A percentile compares a stretch with the other conserved stretches of the same genome.
Conservation (phyloP, 2,329 filamentous ascomycete genomes). For the Setomelanomma holmii region DNA sequence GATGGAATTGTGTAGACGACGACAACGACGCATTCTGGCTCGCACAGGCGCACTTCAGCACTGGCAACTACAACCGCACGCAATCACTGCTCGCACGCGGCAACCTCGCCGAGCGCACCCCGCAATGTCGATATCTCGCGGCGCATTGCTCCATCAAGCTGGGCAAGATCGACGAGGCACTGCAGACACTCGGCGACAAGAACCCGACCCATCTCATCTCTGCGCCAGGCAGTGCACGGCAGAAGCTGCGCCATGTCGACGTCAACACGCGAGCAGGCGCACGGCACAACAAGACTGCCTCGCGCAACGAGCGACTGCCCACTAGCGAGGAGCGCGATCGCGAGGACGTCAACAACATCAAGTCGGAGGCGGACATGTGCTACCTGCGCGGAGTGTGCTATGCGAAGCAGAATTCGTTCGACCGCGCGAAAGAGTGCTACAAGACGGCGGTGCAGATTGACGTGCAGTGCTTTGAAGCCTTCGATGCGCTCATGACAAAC, state of each 20-base stretch:
- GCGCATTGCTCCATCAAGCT: conserved; percentile 96
- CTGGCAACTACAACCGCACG: conserved; percentile 92
- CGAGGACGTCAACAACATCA: conserved; percentile 76
- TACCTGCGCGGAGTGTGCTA: conserved; percentile 93
- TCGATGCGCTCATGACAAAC: conserved; percentile 97
- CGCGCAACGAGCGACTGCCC: conserved; percentile 61
- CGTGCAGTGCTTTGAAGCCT: conserved; percentile 97
- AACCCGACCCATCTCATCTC: conserved; percentile 89
- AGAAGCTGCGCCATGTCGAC: conserved; percentile 74
- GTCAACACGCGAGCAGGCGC: conserved; percentile 59
- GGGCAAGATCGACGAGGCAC: conserved; percentile 85
- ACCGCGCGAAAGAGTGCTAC: conserved; percentile 97
- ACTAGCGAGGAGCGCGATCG: conserved; percentile 67
- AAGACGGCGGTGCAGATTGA: conserved; percentile 97
- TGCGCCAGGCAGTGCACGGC: conserved; percentile 67
- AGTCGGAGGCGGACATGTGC: conserved; percentile 97
- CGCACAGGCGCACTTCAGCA: conserved; percentile 96
- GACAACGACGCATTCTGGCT: conserved; percentile 97
- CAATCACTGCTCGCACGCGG: conserved; percentile 84
- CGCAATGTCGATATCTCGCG: conserved; percentile 89
- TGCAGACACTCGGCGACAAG: conserved; percentile 85
- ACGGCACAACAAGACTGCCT: conserved; percentile 51
- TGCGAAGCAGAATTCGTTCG: conserved; percentile 96
- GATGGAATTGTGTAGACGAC: conserved; percentile 66
- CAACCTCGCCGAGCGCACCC: conserved; percentile 80